A percentile compares a stretch with the other conserved stretches of the same genome.
phyloP scores from a whole-genome alignment of 1,284 basidiomycete genomes.

The Coniferiporia weirii region DNA sequence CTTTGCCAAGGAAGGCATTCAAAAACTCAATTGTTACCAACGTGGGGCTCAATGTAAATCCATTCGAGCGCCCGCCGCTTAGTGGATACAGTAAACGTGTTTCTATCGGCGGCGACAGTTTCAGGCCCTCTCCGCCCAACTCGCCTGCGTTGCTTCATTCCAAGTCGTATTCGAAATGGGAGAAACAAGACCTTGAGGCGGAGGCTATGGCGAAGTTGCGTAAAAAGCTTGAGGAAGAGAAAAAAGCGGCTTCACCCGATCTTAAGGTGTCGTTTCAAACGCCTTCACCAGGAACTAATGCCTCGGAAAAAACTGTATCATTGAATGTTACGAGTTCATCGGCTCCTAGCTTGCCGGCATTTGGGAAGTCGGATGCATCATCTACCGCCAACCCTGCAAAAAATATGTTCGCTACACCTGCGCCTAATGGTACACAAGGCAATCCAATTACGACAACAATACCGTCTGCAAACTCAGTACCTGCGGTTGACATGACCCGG shows the following conservation, averaged over 20 bases:
- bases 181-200: constrained; percentile 76
- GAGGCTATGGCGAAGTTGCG: constrained; percentile 65
- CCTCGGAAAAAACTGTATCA: not conserved
- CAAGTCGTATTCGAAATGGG: constrained; percentile 68
- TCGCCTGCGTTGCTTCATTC: constrained; percentile 47
- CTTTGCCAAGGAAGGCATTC: constrained; percentile 30
- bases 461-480: not conserved
- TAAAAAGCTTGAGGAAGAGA: constrained; percentile 41
- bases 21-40: constrained; percentile 43
- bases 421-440: not conserved
- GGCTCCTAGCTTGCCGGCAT: not conserved
- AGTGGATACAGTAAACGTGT: constrained; percentile 33
- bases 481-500: not conserved
- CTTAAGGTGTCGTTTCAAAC: constrained; percentile 12
- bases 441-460: not conserved
- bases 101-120: constrained; percentile 30
- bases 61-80: constrained; percentile 30
- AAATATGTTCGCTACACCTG: not conserved
- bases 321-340: not conserved
- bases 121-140: constrained; percentile 34
- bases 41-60: constrained; percentile 33
- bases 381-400: not conserved
- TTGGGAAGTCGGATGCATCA: not conserved
- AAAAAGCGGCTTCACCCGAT: constrained; percentile 21
- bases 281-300: not conserved